Evolutionary conservation across 352 stramenopile species (phyloP), one percentile per base, ranked within the genome.

Genomic region (Phytophthora fragariae): DNA sequence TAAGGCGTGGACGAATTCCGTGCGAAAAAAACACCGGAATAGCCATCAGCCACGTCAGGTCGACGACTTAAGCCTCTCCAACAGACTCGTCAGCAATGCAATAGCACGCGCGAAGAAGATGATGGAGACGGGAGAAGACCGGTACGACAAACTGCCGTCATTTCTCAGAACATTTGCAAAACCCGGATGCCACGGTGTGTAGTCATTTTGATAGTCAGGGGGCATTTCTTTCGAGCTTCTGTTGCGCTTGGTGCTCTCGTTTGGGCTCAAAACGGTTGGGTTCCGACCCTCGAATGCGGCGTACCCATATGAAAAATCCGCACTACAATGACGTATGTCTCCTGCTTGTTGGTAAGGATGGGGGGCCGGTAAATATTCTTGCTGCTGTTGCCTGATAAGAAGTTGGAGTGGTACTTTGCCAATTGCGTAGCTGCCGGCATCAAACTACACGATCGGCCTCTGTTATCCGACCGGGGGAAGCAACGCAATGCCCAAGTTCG

Each of bases 291-390:
- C 8, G 61, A 68, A 53, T 60, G 50, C 11, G 41, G 58, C 27
- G 41, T 14, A 58, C 63, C 11, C 54, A 70, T 17, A 68, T 54
- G 61, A 59, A 59, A 24, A 59, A 33, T 44, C 3, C 21, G n/a
- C n/a, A 46, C 0, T 70, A 53, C 44, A 70, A 63, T n/a, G 54
- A 31, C 19, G 19, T 70, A 3, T 70, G 44, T 3, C 17, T 64
- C 0, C 10, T 52, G 17, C 24, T 27, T 27, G 44, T 57, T 35
- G 63, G 29, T 15, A 63, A 63, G 7, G 31, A 63, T 58, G 62
- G 54, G 2, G 8, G 59, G 0, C 47, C n/a, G 37, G 14, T 5
- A 21, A 63, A 63, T 17, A 63, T 63, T 3, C 62, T 54, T 1
- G 31, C 21, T 19, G n/a, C 41, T 12, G 37, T 58, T 53, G 37